Evolutionary conservation across 2,329 filamentous ascomycete species (phyloP), one percentile per base, ranked within the genome.

Genomic region (Fusarium pininemorale): DNA sequence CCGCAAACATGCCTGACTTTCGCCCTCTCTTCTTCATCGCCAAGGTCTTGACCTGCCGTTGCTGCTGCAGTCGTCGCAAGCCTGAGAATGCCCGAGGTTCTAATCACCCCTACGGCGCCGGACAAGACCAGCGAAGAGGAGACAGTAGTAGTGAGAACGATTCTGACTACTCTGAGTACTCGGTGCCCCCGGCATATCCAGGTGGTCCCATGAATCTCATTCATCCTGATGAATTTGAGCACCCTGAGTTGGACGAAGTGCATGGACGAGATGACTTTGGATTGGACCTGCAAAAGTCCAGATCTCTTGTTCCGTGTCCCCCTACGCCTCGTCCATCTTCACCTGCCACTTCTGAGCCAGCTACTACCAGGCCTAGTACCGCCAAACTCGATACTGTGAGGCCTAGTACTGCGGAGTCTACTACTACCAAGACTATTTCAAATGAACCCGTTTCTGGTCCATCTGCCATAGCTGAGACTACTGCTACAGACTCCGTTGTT

Each of bases 1-100:
- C 11, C 41, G 7, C 18, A 30, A 53, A 28, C 3, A 75, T 75
- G 73, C 73, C 73, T 8, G 67, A 75, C 42, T 75, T 75, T 12
- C 73, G 73, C 14, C 63, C n/a, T 1, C 38, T 75, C 10, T 65
- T 75, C 37, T 42, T 41, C n/a, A 26, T 70, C 18, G 30, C 47
- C 11, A 65, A 57, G 39, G 26, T 48, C 14, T 20, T 70, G 15
- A 70, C 66, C 41, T 69, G 66, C 13, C 38, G 53, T 18, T 70
- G 53, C 37, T 70, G 67, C 30, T 45, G 32, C 28, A 24, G 35
- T 41, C 65, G 39, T 7, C 28, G 30, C n/a, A 58, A 50, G 16
- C 38, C 42, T 10, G 10, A 24, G 8, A 26, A 30, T 13, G 9
- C 35, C 6, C 30, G 30, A 35, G n/a, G 12, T 9, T 22, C 37